These are phyloP conservation scores for Metschnikowia hibisci DNA, from an alignment of 805 yeast species.

Conservation along the genomic window DNA sequence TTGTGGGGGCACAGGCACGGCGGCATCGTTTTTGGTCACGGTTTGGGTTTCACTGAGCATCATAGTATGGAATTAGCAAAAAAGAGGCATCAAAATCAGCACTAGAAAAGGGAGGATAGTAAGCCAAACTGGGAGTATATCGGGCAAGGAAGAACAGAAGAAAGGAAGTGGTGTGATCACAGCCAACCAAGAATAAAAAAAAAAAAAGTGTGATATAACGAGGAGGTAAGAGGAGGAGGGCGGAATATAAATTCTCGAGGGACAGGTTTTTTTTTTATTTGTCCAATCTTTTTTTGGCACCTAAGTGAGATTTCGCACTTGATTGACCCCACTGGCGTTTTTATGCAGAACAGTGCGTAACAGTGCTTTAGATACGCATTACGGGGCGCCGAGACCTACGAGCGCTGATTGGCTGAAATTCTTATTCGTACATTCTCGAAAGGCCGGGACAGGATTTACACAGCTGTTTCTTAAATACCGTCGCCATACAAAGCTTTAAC, in stretches of 20 bases:
- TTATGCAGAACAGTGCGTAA: constrained; percentile 3
- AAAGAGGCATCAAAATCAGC: neutral
- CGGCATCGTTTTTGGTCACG: constrained; percentile 1
- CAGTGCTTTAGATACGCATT: constrained; percentile 3
- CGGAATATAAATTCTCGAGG: constrained; percentile 6
- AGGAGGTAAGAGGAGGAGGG: constrained; percentile 1
- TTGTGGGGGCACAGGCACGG: constrained; percentile 2
- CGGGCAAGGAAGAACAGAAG: neutral
- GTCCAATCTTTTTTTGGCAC: constrained; percentile 4
- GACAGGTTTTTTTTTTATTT: constrained; percentile 1
- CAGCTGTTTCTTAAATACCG: too few species aligned
- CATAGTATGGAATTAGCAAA: neutral
- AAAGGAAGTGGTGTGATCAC: too few species aligned
- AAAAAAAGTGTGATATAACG: neutral
- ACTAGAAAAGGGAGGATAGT: neutral
- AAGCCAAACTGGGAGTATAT: neutral
- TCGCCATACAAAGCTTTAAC: too few species aligned
- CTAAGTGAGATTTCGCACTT: constrained; percentile 4
- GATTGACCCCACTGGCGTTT: constrained; percentile 4
- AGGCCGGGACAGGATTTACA: too few species aligned
- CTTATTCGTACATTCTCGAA: too few species aligned
- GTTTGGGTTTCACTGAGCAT: constrained; percentile 2
- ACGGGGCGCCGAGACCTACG: neutral
- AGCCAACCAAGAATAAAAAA: neutral
- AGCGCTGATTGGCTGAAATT: constrained; percentile 1